Evolutionary conservation across 2,329 filamentous ascomycete species (phyloP), one percentile per base, ranked within the genome.

Genomic region (Fusarium illudens): DNA sequence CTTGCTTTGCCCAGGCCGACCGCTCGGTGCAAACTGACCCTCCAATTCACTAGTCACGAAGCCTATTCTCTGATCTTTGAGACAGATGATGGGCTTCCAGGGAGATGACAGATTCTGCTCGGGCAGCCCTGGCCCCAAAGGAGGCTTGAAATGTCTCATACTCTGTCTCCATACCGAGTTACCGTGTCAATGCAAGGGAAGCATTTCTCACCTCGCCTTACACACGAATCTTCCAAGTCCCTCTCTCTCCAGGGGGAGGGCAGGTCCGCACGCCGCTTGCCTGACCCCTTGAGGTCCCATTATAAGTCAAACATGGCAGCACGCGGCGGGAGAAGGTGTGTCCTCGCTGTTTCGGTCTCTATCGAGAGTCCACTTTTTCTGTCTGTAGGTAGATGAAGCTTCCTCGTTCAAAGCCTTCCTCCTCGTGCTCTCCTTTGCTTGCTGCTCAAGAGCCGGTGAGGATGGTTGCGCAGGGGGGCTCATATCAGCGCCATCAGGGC

Each of bases 271-370:
- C n/a, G 20, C 33, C 36, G 48, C 25, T 48, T 55, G 22, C 29
- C 20, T 48, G 42, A 57, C 54, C 54, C 54, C 42, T 57, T 57
- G 42, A 46, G 33, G 32, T 37, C 32, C 9, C 32, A 51, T 51
- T 57, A 57, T 39, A 57, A 57, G 54, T 30, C 54, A 37, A 32
- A 51, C 32, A 36, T 57, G 42, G 48, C 42, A 25, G 39, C 39
- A 27, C 22, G 9, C 39, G n/a, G n/a, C n/a, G n/a, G n/a, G n/a
- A n/a, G n/a, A n/a, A n/a, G n/a, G n/a, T n/a, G n/a, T n/a, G 39
- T 27, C 17, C 11, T 25, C 3, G 12, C 17, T n/a, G 8, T 29
- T 46, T 37, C 9, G 4, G 3, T 19, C 8, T 8, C 9, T 17
- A 7, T 15, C 3, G 17, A 8, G 27, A 32, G 32, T 37, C 42